Base-by-base conservation (phyloP, 257 asterid genomes). In the Solanum piurae region DNA sequence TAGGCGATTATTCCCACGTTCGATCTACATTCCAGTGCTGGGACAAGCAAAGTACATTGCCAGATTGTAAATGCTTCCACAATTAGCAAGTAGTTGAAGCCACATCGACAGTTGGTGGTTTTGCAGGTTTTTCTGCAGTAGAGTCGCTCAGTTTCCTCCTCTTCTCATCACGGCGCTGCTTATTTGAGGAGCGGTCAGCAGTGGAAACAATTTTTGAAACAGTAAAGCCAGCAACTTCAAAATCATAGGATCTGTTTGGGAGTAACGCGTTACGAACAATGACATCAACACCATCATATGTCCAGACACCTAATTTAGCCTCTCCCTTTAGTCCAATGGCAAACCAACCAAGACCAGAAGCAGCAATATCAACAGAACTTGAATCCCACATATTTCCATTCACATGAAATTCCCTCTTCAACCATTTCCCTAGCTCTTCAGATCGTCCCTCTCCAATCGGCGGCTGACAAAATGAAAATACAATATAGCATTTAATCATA, bases 261-360 rank as follows among this genome's bases (percentile, higher is more conserved):
- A 97, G 97, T 92, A 97, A 87, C 34, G 95, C 94, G 60, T 89
- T 93, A 60, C 98, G 92, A 85, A 86, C 88, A 1, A 89, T 85
- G 44, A 95, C 89, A 83, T 96, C 98, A 44, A 93, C 91, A 42
- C 99, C 98, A 18, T 95, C 97, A 8, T 95, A 95, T 1, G 98
- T 94, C 98, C 99, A 95, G 49, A 91, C 91, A 31, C 96, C 92
- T 40, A 97, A 87, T 75, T 21, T 83, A 71, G 96, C 98, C 38
- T 93, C 96, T 88, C 98, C 98, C 90, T 91, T 95, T 64, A 97
- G 92, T 87, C 97, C 99, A 86, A 97, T 92, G 31, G 96, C 92
- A 68, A 94, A 93, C 99, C 99, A 97, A 79, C 98, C 98, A 85
- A 97, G 94, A 85, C 98, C 99, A 31, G 95, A 90, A 73, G 94